Conservation (phyloP, 208 protist species). For the Porcisia deanei region DNA sequence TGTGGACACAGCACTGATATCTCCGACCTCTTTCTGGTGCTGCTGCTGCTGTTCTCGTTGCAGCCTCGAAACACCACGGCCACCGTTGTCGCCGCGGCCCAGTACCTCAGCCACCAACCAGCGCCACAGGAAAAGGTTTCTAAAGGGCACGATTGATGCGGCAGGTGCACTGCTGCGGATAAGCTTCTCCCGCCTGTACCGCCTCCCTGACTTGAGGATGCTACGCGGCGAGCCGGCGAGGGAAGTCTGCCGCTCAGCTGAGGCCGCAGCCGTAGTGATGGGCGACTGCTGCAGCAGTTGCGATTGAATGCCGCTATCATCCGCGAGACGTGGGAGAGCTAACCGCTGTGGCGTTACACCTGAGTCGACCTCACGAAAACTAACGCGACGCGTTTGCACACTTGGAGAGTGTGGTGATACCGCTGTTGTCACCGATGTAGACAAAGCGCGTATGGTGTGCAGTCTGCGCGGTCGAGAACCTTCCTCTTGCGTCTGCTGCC, state of each 20-base stretch:
- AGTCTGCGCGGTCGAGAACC: not conserved
- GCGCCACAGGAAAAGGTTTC: slow-evolving; percentile 35
- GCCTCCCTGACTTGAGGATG: slow-evolving; percentile 53
- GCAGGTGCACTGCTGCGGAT: slow-evolving; percentile 42
- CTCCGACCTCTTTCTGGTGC: not conserved
- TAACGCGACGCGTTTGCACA: not conserved
- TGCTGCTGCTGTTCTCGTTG: not conserved
- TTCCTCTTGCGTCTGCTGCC: not conserved
- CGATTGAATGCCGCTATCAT: not conserved
- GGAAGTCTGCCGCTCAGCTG: slow-evolving; percentile 1
- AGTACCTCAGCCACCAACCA: slow-evolving; percentile 38
- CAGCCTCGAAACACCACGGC: not conserved
- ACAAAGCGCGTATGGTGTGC: not conserved
- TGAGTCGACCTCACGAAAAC: slow-evolving; percentile 8
- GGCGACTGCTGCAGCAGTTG: not conserved
- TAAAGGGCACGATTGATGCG: slow-evolving; percentile 36
- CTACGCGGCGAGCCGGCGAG: slow-evolving; percentile 22
- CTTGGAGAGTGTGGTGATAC: slow-evolving; percentile 1
- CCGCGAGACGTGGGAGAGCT: not conserved
- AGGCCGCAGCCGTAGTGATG: not conserved
- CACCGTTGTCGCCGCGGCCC: not conserved
- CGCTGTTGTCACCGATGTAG: slow-evolving; percentile 1
- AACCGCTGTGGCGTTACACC: not conserved
- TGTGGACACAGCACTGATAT: not conserved
- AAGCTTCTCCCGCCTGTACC: slow-evolving; percentile 36